phyloP scores from a whole-genome alignment of 768 basidiomycete species.

The Amanita fuliginea region DNA sequence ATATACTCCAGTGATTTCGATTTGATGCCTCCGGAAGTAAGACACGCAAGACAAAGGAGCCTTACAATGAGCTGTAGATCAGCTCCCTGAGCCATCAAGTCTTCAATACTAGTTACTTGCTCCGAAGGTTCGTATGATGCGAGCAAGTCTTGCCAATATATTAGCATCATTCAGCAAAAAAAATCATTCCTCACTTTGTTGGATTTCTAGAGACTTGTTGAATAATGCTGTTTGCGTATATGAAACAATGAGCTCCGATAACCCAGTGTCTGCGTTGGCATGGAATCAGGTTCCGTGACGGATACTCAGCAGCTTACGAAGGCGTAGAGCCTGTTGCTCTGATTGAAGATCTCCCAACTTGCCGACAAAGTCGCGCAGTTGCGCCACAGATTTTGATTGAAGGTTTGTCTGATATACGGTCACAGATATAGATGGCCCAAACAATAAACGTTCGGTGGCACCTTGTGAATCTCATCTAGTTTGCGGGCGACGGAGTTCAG shows the following conservation, averaged over 20 bases:
- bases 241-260: slow-evolving; percentile 87
- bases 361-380: slow-evolving; percentile 91
- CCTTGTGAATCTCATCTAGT: slow-evolving; percentile 90
- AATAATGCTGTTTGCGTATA: slow-evolving; percentile 81
- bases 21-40: slow-evolving; percentile 82
- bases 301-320: slow-evolving; percentile 51
- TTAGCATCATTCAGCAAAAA: slow-evolving; percentile 5
- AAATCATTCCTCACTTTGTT: slow-evolving; percentile 61
- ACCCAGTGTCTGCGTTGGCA: slow-evolving; percentile 61
- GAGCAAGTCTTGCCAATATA: slow-evolving; percentile 58
- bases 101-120: slow-evolving; percentile 84
- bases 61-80: slow-evolving; percentile 73
- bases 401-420: slow-evolving; percentile 51
- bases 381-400: slow-evolving; percentile 82
- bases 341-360: slow-evolving; percentile 86
- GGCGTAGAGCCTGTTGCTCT: slow-evolving; percentile 79
- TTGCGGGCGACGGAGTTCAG: slow-evolving; percentile 75
- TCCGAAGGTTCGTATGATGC: slow-evolving; percentile 78
- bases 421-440: neutral
- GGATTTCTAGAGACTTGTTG: slow-evolving; percentile 87
- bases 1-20: slow-evolving; percentile 75
- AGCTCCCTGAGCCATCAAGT: slow-evolving; percentile 78
- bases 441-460: slow-evolving; percentile 15
- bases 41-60: slow-evolving; percentile 75
- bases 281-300: slow-evolving; percentile 4